Evolutionary conservation across 1,284 basidiomycete species (phyloP).

Genomic region (Ustilago shanxiensis): DNA sequence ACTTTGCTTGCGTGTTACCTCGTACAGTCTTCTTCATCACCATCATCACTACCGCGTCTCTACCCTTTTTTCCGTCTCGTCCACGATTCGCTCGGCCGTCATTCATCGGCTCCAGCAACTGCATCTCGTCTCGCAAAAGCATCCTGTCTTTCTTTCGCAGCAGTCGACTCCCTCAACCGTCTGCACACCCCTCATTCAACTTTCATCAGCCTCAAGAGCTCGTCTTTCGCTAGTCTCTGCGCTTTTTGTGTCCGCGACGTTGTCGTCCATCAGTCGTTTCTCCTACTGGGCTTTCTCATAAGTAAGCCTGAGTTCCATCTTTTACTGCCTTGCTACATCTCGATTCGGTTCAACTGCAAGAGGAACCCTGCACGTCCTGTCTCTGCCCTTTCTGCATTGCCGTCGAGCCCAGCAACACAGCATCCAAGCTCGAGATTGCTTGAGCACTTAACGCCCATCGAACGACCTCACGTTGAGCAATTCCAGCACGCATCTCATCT

Average conservation of each 20-base stretch:
- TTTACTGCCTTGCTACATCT: no score
- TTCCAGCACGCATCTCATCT: no score
- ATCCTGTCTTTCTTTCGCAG: conserved; percentile 7
- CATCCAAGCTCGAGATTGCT: no score
- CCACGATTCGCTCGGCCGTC: neutral
- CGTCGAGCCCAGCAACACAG: no score
- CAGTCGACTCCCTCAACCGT: neutral
- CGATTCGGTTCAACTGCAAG: no score
- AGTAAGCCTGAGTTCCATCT: no score
- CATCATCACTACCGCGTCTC: neutral
- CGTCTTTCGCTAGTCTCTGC: no score
- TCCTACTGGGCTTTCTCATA: neutral
- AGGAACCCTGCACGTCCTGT: no score
- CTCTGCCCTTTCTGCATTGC: no score
- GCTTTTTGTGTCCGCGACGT: no score
- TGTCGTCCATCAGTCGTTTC: neutral
- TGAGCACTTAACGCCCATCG: no score
- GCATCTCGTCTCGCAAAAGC: conserved; percentile 18
- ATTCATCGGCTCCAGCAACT: conserved; percentile 14
- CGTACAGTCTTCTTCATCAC: neutral
- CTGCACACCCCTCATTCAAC: neutral
- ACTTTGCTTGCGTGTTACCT: conserved; percentile 6
- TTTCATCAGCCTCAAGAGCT: neutral
- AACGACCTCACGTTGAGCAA: no score
- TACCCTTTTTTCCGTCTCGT: neutral